Base-by-base conservation (phyloP, 768 basidiomycete species). In the Hemileccinum impolitum region DNA sequence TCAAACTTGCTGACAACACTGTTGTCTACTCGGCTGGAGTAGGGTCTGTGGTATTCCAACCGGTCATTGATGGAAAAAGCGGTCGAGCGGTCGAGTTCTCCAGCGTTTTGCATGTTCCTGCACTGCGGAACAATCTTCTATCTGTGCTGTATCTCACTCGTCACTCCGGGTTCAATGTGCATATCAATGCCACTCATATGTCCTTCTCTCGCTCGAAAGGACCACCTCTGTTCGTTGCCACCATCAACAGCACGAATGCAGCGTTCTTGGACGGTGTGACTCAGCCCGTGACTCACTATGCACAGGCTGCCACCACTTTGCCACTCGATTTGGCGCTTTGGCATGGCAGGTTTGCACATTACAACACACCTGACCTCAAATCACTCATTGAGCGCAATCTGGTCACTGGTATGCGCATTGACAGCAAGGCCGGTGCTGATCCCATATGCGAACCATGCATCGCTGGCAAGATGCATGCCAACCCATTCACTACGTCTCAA, bases 201-300 rank as follows among this genome's bases (percentile, higher is more conserved):
- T 12, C 19, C 1, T 53, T 53, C 25, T 14, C 30, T 18, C 14
- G 17, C 1, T 6, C 39, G 9, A 7, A 32, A 42, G 52, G 52
- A 7, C 26, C 52, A 45, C 31, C 54, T 1, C 39, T 41, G 6
- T 41, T 41, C 39, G 15, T 28, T 3, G 39, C 39, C 1, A n/a
- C 15, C 43, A 57, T 57, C 23, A 50, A 58, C 30, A 36, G 32
- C 18, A 31, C 53, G 50, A 50, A 56, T 34, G 52, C 57, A 8
- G 57, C 50, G 2, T 54, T 66, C 31, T 34, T 66, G 14, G 59
- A 65, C 23, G 54, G 61, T 1, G 21, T 6, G 0, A 60, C 58
- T 14, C 15, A 34, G 18, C 5, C 18, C 34, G 18, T 34, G 12
- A 32, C 12, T 0, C 43, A 55, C 9, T 48, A 19, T 50, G 55